Evolutionary conservation across 768 basidiomycete genomes (phyloP).

Genomic region (Hypsizygus marmoreus): DNA sequence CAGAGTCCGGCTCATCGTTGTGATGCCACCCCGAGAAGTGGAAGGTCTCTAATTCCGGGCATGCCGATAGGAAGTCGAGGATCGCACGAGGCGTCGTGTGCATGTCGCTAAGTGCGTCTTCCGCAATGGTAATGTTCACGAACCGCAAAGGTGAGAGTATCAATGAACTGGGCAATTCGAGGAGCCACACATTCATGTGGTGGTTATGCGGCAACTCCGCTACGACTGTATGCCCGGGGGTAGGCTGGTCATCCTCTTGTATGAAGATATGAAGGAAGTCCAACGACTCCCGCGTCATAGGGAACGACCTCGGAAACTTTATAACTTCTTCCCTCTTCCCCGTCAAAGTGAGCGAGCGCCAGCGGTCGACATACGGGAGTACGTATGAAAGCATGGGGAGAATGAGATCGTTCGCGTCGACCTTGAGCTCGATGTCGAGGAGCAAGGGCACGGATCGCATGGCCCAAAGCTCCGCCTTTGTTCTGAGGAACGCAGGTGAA

Average conservation of each 20-base stretch:
- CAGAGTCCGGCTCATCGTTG: constrained; percentile 36
- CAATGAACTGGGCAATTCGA: constrained; percentile 48
- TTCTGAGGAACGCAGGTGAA: constrained; percentile 38
- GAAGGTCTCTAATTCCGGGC: constrained; percentile 62
- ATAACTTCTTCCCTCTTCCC: constrained; percentile 40
- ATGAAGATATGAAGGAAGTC: constrained; percentile 41
- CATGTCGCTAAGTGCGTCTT: constrained; percentile 39
- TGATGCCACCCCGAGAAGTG: constrained; percentile 55
- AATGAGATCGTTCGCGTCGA: constrained; percentile 49
- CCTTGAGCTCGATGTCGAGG: constrained; percentile 55
- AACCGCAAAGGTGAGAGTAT: constrained; percentile 53
- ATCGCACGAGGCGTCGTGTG: constrained; percentile 49
- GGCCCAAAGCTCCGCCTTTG: constrained; percentile 57
- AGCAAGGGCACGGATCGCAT: constrained; percentile 52
- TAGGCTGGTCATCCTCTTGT: constrained; percentile 34
- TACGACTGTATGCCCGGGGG: constrained; percentile 32
- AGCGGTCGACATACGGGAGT: constrained; percentile 56
- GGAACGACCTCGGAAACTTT: constrained; percentile 23
- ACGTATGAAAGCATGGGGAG: constrained; percentile 68
- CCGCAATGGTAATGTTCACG: constrained; percentile 58
- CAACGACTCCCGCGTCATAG: constrained; percentile 26
- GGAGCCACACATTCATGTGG: constrained; percentile 50
- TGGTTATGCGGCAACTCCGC: constrained; percentile 26
- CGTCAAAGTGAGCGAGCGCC: constrained; percentile 52
- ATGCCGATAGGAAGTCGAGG: constrained; percentile 61